Evolutionary conservation across 768 basidiomycete genomes (phyloP).

Genomic region (Austroboletus festivus): DNA sequence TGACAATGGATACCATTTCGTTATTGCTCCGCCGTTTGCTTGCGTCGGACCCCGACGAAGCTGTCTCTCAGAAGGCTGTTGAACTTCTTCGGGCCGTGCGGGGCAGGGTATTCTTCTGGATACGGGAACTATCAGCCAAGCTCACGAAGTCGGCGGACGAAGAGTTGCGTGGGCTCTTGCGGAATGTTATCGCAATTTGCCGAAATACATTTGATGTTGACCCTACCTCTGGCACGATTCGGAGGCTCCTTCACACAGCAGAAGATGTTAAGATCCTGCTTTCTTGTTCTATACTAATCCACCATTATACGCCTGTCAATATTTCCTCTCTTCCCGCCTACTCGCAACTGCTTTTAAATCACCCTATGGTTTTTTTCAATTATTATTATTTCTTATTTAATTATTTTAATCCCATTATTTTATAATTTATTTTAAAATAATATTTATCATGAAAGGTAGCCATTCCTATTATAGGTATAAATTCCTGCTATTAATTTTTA

Average conservation of each 20-base stretch:
- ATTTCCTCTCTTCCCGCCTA: background rate
- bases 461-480: no score
- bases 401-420: no score
- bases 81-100: conserved; percentile 29
- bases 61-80: conserved; percentile 16
- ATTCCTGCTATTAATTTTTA: no score
- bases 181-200: conserved; percentile 36
- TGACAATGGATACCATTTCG: conserved; percentile 29
- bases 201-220: conserved; percentile 20
- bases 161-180: conserved; percentile 17
- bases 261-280: background rate
- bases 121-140: conserved; percentile 24
- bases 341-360: conserved; percentile 21
- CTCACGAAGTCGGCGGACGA: conserved; percentile 1
- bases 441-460: no score
- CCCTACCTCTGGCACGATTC: background rate
- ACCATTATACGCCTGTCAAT: conserved; percentile 14
- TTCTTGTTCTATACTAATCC: background rate
- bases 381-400: no score
- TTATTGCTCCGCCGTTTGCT: conserved; percentile 34
- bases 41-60: conserved; percentile 12
- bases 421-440: no score
- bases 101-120: conserved; percentile 31
- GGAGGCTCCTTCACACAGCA: background rate
- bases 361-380: no score